Evolutionary conservation across 306 rosid species (phyloP).

Genomic region (Canavalia ensiformis): DNA sequence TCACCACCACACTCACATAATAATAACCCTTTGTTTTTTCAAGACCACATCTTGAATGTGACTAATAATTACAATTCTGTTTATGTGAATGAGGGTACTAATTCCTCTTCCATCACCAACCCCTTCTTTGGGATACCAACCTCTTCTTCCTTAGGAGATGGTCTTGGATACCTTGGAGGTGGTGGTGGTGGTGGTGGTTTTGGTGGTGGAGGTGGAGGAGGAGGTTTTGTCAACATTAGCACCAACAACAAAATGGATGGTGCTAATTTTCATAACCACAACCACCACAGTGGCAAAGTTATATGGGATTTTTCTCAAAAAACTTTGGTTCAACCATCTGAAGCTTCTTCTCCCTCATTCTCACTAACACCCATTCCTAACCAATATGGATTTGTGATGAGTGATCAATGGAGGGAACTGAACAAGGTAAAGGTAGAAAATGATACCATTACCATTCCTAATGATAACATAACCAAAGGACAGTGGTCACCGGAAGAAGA

Average conservation of each 20-base stretch:
- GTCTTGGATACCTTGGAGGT: too few species aligned
- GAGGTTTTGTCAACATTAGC: neutral
- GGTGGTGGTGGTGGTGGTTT: too few species aligned
- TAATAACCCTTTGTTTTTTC: neutral
- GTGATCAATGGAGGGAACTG: neutral
- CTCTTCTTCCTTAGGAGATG: neutral
- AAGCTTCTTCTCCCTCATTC: neutral
- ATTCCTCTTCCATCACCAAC: neutral
- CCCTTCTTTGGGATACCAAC: neutral
- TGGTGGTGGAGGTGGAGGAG: neutral
- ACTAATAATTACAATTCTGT: neutral
- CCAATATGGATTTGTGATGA: neutral
- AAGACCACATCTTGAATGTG: neutral
- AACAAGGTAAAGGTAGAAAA: too few species aligned
- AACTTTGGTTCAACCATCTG: neutral
- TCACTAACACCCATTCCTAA: neutral
- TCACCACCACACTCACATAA: neutral
- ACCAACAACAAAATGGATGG: neutral
- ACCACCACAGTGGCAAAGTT: neutral
- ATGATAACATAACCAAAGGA: constrained; percentile 54
- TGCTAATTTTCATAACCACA: too few species aligned
- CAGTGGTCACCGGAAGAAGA: constrained; percentile 72
- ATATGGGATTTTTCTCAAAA: neutral
- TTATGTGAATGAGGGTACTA: neutral
- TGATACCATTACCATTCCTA: neutral